Conservation (phyloP, 306 rosid species). For the Morella rubra region DNA sequence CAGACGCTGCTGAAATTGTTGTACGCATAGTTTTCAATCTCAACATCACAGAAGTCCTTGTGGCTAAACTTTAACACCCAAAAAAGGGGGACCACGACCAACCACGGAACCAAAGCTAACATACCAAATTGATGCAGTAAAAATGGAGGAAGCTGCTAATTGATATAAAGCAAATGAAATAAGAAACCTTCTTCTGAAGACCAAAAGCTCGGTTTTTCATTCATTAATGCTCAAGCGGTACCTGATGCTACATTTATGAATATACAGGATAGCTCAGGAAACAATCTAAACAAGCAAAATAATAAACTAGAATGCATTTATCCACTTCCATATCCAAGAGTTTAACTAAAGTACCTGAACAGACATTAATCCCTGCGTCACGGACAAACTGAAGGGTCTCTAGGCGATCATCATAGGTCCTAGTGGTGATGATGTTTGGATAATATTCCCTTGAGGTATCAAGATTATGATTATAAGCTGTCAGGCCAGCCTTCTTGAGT, state of each 20-base stretch:
- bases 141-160: neutral
- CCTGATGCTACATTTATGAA: neutral
- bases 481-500: conserved; percentile 93
- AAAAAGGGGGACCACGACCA: too few relatives aligned
- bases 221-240: neutral
- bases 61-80: too few relatives aligned
- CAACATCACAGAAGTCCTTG: too few relatives aligned
- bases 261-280: neutral
- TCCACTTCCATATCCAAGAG: neutral
- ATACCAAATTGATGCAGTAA: too few relatives aligned
- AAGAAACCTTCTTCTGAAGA: neutral
- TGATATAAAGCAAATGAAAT: too few relatives aligned
- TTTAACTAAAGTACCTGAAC: conserved; percentile 63
- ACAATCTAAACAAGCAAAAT: neutral
- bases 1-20: too few relatives aligned
- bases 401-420: conserved; percentile 89
- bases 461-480: conserved; percentile 96
- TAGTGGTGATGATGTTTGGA: conserved; percentile 89
- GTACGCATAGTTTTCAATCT: too few relatives aligned
- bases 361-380: conserved; percentile 95
- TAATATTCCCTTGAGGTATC: conserved; percentile 97
- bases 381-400: conserved; percentile 86
- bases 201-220: neutral
- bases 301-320: too few relatives aligned
- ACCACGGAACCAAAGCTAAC: too few relatives aligned